A percentile compares a stretch with the other conserved stretches of the same genome.
Evolutionary conservation across 805 yeast species (phyloP).

Genomic region (Priceomyces castillae): DNA sequence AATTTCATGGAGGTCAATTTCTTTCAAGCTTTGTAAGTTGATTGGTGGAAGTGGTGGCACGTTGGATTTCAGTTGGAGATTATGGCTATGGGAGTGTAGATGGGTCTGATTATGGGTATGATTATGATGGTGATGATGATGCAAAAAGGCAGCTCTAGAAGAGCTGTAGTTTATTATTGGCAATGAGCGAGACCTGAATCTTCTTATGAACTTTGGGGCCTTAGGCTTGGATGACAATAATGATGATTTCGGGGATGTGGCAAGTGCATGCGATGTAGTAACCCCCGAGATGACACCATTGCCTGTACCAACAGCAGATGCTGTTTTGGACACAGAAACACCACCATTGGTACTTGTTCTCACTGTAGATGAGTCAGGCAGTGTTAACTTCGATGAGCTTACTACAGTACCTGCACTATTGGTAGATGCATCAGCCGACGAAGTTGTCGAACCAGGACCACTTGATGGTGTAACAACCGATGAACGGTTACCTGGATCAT

Average conservation of each 20-base stretch:
- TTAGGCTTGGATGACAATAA: constrained; percentile 12
- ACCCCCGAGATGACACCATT: constrained; percentile 4
- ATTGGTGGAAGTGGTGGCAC: constrained; percentile 73
- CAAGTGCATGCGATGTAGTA: constrained; percentile 10
- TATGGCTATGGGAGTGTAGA: constrained; percentile 3
- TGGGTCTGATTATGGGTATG: constrained; percentile 6
- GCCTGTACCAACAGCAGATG: neutral
- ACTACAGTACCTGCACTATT: neutral
- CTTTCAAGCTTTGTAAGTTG: constrained; percentile 74
- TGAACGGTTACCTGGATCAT: constrained; percentile 1
- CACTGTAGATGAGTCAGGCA: neutral
- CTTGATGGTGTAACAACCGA: neutral
- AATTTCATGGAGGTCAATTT: constrained; percentile 84
- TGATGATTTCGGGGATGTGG: constrained; percentile 7
- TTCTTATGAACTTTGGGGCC: constrained; percentile 34
- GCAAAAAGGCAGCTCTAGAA: constrained; percentile 6
- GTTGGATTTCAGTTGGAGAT: constrained; percentile 14
- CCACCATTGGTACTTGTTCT: neutral
- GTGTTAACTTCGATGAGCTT: neutral
- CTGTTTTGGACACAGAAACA: neutral
- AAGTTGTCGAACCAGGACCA: neutral
- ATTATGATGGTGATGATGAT: constrained; percentile 10
- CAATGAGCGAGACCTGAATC: constrained; percentile 38
- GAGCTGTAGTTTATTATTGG: constrained; percentile 40
- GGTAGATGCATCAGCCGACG: neutral